Percentiles rank a stretch among this genome's conserved stretches.
Evolutionary conservation across 768 basidiomycete genomes (phyloP).

Genomic region (Coprinopsis marcescibilis): DNA sequence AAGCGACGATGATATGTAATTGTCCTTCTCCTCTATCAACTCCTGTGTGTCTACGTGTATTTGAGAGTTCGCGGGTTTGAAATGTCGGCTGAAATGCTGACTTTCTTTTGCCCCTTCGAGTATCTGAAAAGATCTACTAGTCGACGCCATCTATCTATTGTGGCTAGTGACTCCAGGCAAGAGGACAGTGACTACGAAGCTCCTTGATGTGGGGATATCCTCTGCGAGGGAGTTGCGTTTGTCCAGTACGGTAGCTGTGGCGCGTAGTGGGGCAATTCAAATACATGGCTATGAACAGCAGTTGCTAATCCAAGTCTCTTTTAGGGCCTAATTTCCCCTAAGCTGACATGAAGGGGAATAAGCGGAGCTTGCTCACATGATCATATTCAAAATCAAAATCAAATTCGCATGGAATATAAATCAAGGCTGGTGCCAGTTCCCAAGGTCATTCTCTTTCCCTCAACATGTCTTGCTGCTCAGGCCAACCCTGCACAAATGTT

Average conservation of each 20-base stretch:
- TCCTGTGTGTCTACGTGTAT: background rate
- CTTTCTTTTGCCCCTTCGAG: no score
- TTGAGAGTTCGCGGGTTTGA: no score
- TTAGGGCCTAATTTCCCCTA: background rate
- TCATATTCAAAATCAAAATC: constrained; percentile 11
- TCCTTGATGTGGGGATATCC: no score
- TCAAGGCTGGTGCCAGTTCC: background rate
- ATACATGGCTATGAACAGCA: no score
- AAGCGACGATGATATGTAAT: constrained; percentile 41
- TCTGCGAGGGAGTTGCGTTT: no score
- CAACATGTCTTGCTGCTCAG: constrained; percentile 5
- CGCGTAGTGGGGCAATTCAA: no score
- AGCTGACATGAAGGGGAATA: background rate
- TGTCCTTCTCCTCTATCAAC: background rate
- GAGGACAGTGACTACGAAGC: no score
- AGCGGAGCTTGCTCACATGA: background rate
- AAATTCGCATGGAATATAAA: background rate
- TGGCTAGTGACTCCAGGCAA: no score
- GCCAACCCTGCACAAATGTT: background rate
- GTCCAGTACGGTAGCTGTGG: no score
- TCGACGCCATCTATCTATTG: no score
- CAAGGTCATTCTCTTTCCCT: background rate
- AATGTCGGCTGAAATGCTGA: no score
- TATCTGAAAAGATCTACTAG: no score
- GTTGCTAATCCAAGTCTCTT: background rate